A percentile compares a stretch with the other conserved stretches of the same genome.
phyloP scores from a whole-genome alignment of 2,329 filamentous ascomycete genomes.

The Colletotrichum navitas region DNA sequence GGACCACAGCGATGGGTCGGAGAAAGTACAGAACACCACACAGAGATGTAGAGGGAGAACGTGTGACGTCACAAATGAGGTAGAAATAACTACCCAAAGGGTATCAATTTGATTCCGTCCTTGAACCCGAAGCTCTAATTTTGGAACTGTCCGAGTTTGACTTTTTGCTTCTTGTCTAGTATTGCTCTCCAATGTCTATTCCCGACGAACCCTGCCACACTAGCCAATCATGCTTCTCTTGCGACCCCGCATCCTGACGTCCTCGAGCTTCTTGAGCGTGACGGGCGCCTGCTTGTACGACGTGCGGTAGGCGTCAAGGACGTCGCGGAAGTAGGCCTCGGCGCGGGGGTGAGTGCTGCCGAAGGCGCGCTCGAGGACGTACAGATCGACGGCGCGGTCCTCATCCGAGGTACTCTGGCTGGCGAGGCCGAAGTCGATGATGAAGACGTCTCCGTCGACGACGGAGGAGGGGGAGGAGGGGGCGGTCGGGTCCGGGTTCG shows the following conservation, averaged over 20 bases:
- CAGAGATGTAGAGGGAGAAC: background rate
- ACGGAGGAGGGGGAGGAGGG: constrained; percentile 17
- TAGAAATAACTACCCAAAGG: constrained; percentile 20
- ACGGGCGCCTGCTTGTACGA: constrained; percentile 80
- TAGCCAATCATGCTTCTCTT: constrained; percentile 98
- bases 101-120: constrained; percentile 41
- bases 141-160: constrained; percentile 40
- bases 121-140: background rate
- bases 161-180: background rate
- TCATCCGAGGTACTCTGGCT: constrained; percentile 86
- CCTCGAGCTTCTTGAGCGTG: constrained; percentile 86
- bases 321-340: constrained; percentile 79
- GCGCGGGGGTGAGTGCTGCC: constrained; percentile 92
- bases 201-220: constrained; percentile 23
- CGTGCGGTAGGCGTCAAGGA: constrained; percentile 80
- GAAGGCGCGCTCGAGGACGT: constrained; percentile 95
- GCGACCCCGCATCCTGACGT: constrained; percentile 91
- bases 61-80: constrained; percentile 2
- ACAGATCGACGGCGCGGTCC: constrained; percentile 94
- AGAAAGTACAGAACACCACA: constrained; percentile 12
- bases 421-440: constrained; percentile 96
- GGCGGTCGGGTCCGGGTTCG: constrained; percentile 37
- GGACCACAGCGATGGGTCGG: constrained; percentile 13
- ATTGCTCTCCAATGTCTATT: constrained; percentile 8
- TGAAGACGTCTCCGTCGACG: constrained; percentile 80